Conservation (phyloP, 805 yeast species). For the Deakozyma indianensis region DNA sequence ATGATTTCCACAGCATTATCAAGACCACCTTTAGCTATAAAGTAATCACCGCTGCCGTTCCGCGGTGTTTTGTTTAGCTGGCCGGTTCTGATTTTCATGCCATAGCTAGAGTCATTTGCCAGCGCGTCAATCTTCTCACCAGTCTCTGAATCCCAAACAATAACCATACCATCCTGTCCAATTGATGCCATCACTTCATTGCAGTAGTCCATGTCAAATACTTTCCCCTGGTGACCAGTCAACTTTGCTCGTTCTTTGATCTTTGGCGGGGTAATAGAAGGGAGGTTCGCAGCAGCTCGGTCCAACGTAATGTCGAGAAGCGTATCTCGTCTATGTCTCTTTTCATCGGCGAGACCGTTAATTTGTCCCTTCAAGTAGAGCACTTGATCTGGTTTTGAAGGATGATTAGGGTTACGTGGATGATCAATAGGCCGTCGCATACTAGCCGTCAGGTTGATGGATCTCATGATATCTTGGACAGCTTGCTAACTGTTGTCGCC, state of each 20-base stretch:
- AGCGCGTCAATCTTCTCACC: background rate
- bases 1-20: background rate
- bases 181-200: background rate
- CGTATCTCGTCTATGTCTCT: background rate
- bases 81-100: background rate
- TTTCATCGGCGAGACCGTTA: background rate
- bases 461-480: too few species aligned
- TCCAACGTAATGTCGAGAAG: background rate
- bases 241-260: background rate
- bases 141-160: background rate
- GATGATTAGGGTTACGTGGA: too few species aligned
- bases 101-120: background rate
- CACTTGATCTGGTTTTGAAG: too few species aligned
- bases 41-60: background rate
- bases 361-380: background rate
- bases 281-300: background rate
- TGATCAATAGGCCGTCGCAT: too few species aligned
- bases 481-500: too few species aligned
- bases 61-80: background rate
- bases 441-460: too few species aligned
- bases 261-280: background rate
- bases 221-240: background rate
- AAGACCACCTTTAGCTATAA: background rate
- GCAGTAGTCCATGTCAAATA: background rate
- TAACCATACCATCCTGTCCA: background rate